These are phyloP conservation scores for Xylariaceae sp. DNA, from an alignment of 2,329 filamentous ascomycete species.

Conservation along the genomic window DNA sequence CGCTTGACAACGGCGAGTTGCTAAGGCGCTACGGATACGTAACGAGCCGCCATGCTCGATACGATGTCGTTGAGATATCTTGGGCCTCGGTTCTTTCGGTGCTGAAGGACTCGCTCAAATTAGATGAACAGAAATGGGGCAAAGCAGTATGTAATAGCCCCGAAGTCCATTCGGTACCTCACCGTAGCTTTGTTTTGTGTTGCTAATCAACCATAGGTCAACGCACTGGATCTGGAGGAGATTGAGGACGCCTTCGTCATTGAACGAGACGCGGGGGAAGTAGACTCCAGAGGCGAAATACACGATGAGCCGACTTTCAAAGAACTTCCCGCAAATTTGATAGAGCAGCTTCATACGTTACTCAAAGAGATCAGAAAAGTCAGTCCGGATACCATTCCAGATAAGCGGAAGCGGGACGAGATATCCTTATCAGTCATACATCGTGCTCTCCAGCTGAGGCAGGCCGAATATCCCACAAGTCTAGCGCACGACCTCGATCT, in stretches of 20 bases:
- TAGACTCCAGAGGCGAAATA: conserved; percentile 52
- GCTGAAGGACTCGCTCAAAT: conserved; percentile 42
- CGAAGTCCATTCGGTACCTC: background rate
- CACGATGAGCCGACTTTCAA: conserved; percentile 42
- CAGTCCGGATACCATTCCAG: conserved; percentile 45
- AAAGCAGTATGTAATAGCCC: conserved; percentile 43
- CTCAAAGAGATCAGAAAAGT: conserved; percentile 53
- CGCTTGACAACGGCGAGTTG: conserved; percentile 79
- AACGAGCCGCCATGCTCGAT: conserved; percentile 73
- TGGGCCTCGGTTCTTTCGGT: conserved; percentile 59
- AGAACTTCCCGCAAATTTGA: conserved; percentile 53
- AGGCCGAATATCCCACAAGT: conserved; percentile 47
- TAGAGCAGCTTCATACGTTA: conserved; percentile 53
- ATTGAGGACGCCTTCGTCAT: conserved; percentile 77
- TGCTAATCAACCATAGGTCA: conserved; percentile 40
- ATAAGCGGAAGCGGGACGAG: conserved; percentile 54
- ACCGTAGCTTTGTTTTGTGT: background rate
- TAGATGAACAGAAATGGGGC: conserved; percentile 43
- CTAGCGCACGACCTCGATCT: conserved; percentile 45
- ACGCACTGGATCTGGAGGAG: conserved; percentile 62
- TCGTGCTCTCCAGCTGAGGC: conserved; percentile 42
- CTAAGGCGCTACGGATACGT: conserved; percentile 86
- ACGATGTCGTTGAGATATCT: conserved; percentile 81
- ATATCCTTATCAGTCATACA: conserved; percentile 46
- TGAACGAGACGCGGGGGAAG: conserved; percentile 56